A percentile compares a stretch with the other conserved stretches of the same genome.
Evolutionary conservation across 495 filamentous ascomycete genomes (phyloP).

Genomic region (Penicillium pancosmium): DNA sequence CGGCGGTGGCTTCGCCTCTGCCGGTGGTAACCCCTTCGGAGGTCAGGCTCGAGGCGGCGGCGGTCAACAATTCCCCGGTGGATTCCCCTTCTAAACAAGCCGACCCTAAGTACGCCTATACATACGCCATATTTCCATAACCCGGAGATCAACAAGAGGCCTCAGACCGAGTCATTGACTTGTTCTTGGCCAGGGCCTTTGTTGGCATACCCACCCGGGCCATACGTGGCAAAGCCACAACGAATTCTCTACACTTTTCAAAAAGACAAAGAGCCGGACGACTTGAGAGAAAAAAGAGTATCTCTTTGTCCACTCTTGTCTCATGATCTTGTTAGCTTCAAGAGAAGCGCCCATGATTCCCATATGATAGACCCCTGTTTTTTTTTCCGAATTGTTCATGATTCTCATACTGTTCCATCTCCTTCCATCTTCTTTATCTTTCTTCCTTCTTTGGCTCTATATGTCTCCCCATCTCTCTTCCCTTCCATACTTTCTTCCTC

Average conservation of each 20-base stretch:
- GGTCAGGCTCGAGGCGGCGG: slow-evolving; percentile 32
- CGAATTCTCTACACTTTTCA: slow-evolving; percentile 1
- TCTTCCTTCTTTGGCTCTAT: background rate
- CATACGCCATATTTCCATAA: background rate
- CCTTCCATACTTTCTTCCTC: background rate
- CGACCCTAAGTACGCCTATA: background rate
- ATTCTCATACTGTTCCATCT: background rate
- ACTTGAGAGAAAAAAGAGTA: background rate
- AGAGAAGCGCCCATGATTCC: slow-evolving; percentile 4
- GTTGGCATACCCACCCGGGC: background rate
- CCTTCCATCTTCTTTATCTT: background rate
- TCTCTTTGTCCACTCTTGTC: background rate
- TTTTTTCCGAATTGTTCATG: slow-evolving; percentile 1
- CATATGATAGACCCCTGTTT: background rate
- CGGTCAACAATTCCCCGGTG: slow-evolving; percentile 45
- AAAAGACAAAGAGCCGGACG: background rate
- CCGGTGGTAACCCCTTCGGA: slow-evolving; percentile 48
- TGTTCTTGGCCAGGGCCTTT: background rate
- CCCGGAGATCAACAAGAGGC: background rate
- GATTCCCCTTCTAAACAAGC: slow-evolving; percentile 43
- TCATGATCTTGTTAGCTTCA: slow-evolving; percentile 3
- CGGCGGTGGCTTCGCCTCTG: slow-evolving; percentile 44
- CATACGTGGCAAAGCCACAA: background rate
- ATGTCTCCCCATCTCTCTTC: background rate
- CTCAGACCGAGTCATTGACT: background rate